Conservation (phyloP, 148 eudicot species). For the Fallopia convolvulus region DNA sequence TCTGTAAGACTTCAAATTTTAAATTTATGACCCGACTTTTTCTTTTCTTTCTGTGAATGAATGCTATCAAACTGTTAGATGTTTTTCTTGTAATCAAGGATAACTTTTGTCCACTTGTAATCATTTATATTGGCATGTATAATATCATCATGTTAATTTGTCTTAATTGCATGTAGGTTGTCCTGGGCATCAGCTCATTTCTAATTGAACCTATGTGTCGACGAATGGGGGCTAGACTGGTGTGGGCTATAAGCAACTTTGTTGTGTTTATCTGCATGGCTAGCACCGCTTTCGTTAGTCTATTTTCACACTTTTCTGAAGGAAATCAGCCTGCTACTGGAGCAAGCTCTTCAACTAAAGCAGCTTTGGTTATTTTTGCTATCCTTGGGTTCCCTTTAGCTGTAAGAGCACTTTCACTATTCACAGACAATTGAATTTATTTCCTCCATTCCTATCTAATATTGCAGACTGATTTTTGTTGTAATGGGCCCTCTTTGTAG, state of each 20-base stretch:
- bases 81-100: background rate
- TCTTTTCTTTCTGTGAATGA: background rate
- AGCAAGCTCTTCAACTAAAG: constrained; percentile 53
- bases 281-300: constrained; percentile 76
- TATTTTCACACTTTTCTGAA: constrained; percentile 51
- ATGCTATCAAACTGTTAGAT: background rate
- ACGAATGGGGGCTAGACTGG: constrained; percentile 71
- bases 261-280: constrained; percentile 82
- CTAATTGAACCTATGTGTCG: constrained; percentile 90
- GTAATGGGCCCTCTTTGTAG: constrained; percentile 25
- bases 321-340: constrained; percentile 55
- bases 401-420: constrained; percentile 38
- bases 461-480: background rate
- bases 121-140: background rate
- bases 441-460: background rate
- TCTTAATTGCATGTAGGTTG: constrained; percentile 39
- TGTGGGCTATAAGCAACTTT: constrained; percentile 89
- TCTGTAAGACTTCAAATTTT: constrained; percentile 72
- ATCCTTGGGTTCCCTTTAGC: constrained; percentile 92
- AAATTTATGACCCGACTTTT: constrained; percentile 13
- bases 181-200: constrained; percentile 80
- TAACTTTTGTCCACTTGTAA: background rate
- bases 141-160: background rate
- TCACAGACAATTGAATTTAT: constrained; percentile 4
- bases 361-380: constrained; percentile 79